Evolutionary conservation across 139 green algal genomes (phyloP), one percentile per base, ranked within the genome.

Genomic region (Haematococcus sp.): DNA sequence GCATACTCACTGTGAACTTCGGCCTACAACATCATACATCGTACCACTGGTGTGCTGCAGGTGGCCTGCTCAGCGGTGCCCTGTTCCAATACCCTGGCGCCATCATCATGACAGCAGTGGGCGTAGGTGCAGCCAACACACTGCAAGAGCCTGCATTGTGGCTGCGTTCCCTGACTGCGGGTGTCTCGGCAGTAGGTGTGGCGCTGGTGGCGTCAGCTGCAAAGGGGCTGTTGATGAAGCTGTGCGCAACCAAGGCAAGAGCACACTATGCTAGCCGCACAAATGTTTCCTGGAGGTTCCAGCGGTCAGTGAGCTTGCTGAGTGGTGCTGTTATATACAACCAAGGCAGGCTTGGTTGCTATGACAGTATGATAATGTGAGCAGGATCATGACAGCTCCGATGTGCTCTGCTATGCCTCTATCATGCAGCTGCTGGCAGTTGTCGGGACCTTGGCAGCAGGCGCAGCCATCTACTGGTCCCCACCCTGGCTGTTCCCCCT

Each of bases 1-100:
- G n/a, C n/a, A n/a, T n/a, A n/a, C n/a, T n/a, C n/a, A n/a, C n/a
- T n/a, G n/a, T n/a, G n/a, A n/a, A n/a, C n/a, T n/a, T n/a, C n/a
- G n/a, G n/a, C n/a, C n/a, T n/a, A n/a, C n/a, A n/a, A n/a, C n/a
- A n/a, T n/a, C n/a, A n/a, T n/a, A n/a, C n/a, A n/a, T n/a, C n/a
- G n/a, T n/a, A n/a, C n/a, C n/a, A n/a, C n/a, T n/a, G n/a, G n/a
- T n/a, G n/a, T n/a, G 34, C 63, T 54, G 17, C 81, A 68, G 89
- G 89, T 31, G 89, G 89, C 49, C 77, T 94, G 35, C 60, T 96
- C 27, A 86, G 82, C 20, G 91, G 83, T 16, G 80, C 88, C 1
- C 88, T 98, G 70, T 98, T 98, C 83, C 92, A 97, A 82, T 92
- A 92, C 71, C 94, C 94, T 0, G 93, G 91, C 31, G 76, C 93